Conservation (phyloP, 2,329 filamentous ascomycete species). For the Penicillium glabrum region DNA sequence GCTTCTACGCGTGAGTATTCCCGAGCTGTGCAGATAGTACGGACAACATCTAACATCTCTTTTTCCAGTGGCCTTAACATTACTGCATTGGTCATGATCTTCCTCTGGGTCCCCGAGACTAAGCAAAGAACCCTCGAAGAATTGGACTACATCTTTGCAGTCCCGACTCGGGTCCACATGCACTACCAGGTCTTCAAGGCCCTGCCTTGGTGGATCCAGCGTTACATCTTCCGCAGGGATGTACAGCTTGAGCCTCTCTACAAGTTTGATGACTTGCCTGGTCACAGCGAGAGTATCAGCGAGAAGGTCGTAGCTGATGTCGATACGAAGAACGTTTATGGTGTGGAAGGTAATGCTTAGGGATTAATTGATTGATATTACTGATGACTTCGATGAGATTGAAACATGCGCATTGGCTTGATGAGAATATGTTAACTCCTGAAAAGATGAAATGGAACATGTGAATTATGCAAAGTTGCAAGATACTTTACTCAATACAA, state of each 20-base stretch:
- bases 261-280: conserved; percentile 40
- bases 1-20: conserved; percentile 55
- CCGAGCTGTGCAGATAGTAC: neutral
- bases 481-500: no score
- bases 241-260: conserved; percentile 53
- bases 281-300: neutral
- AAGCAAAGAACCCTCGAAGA: conserved; percentile 55
- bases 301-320: neutral
- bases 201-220: conserved; percentile 62
- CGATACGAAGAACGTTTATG: neutral
- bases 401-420: no score
- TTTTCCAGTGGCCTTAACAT: conserved; percentile 55
- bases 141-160: conserved; percentile 60
- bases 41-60: neutral
- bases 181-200: conserved; percentile 58
- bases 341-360: neutral
- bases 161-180: conserved; percentile 59
- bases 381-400: no score
- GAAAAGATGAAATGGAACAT: no score
- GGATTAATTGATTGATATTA: no score
- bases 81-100: conserved; percentile 62
- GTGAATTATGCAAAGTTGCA: no score
- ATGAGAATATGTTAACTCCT: no score
- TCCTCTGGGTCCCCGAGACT: conserved; percentile 60
- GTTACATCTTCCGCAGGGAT: conserved; percentile 55